Evolutionary conservation across 179 eudicot species (phyloP).

Genomic region (Nepenthes alata): DNA sequence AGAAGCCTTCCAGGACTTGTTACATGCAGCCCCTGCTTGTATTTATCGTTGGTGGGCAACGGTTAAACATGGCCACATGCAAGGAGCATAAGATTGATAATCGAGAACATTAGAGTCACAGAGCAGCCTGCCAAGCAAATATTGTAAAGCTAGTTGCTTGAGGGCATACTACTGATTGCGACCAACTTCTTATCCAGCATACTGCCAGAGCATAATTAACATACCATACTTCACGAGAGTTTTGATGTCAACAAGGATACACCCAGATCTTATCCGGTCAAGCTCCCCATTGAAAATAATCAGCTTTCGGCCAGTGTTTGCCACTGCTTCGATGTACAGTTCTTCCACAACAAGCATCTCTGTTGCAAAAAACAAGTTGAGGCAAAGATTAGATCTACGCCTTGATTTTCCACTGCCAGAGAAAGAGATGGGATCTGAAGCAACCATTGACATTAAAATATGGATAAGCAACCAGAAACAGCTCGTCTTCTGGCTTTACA

Average conservation of each 20-base stretch:
- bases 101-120: no score
- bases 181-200: no score
- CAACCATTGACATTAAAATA: slow-evolving; percentile 89
- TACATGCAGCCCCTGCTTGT: no score
- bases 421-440: slow-evolving; percentile 6
- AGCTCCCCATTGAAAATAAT: slow-evolving; percentile 92
- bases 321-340: slow-evolving; percentile 84
- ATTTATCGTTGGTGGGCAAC: no score
- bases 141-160: no score
- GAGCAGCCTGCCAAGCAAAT: no score
- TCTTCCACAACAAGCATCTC: slow-evolving; percentile 99
- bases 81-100: no score
- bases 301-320: slow-evolving; percentile 42
- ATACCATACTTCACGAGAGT: neutral
- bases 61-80: no score
- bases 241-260: slow-evolving; percentile 47
- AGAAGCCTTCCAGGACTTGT: neutral
- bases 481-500: slow-evolving; percentile 76
- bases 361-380: slow-evolving; percentile 12
- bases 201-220: no score
- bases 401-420: neutral
- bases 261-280: slow-evolving; percentile 94
- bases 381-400: neutral
- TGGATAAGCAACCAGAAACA: slow-evolving; percentile 80
- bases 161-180: no score